phyloP scores from a whole-genome alignment of 345 rosid genomes.

The Citrus sp. region DNA sequence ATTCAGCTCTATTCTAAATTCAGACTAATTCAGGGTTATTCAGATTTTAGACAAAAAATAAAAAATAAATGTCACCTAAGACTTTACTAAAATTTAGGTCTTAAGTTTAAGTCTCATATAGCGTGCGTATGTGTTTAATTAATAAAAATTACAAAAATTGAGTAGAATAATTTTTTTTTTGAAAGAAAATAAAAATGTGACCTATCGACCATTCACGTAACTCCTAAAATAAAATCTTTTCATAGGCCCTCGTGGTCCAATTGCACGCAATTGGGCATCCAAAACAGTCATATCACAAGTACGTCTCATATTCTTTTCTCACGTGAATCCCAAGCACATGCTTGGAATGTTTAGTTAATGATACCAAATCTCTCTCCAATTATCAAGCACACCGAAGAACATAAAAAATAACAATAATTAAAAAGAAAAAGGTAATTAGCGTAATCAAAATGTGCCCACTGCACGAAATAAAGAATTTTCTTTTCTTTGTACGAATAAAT shows the following conservation, averaged over 20 bases:
- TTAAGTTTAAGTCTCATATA: no score
- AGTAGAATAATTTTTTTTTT: no score
- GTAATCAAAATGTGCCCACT: slow-evolving; percentile 15
- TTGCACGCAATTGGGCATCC: slow-evolving; percentile 4
- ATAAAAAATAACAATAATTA: neutral
- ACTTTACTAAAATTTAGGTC: no score
- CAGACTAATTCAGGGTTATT: no score
- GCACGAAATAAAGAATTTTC: slow-evolving; percentile 7
- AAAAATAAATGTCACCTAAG: no score
- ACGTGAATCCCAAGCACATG: neutral
- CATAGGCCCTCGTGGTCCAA: neutral
- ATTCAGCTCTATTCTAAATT: no score
- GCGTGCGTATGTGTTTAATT: no score
- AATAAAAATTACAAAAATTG: no score
- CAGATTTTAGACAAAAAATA: no score
- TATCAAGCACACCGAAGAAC: neutral
- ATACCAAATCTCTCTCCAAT: slow-evolving; percentile 1
- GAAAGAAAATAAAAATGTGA: no score
- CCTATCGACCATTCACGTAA: no score
- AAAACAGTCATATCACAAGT: neutral
- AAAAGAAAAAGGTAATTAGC: neutral
- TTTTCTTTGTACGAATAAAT: neutral
- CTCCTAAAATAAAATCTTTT: neutral
- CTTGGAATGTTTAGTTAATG: neutral
- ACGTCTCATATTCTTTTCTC: neutral